A percentile compares a stretch with the other conserved stretches of the same genome.
These are phyloP conservation scores for Nelumbo lutea DNA, from an alignment of 164 flowering plant genomes.

Conservation along the genomic window DNA sequence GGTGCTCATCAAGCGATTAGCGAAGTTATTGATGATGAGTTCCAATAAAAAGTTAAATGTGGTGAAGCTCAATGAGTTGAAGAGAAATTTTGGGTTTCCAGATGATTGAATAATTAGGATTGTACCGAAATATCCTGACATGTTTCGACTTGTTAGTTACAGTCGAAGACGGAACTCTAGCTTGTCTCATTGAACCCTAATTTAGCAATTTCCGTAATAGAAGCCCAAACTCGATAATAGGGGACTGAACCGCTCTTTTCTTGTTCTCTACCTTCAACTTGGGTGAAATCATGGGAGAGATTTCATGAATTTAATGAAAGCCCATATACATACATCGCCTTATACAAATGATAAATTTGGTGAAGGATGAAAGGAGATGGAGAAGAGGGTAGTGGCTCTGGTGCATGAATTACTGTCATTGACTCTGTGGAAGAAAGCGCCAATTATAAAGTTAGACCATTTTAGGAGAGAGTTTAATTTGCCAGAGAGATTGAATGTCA, in stretches of 20 bases:
- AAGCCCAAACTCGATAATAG: constrained; percentile 34
- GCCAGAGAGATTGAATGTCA: constrained; percentile 61
- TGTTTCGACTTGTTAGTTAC: constrained; percentile 60
- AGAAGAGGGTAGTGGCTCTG: constrained; percentile 74
- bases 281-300: constrained; percentile 74
- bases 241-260: constrained; percentile 51
- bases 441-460: constrained; percentile 74
- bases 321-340: constrained; percentile 71
- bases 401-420: constrained; percentile 85
- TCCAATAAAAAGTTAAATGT: constrained; percentile 59
- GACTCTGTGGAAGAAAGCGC: constrained; percentile 83
- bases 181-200: constrained; percentile 61
- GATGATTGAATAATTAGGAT: constrained; percentile 83
- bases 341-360: constrained; percentile 38
- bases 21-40: constrained; percentile 75
- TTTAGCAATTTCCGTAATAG: constrained; percentile 63
- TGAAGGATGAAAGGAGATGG: constrained; percentile 72
- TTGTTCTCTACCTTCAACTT: constrained; percentile 65
- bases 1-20: constrained; percentile 48
- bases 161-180: constrained; percentile 54
- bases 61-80: constrained; percentile 64
- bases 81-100: constrained; percentile 74
- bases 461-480: constrained; percentile 72
- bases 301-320: constrained; percentile 64
- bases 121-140: constrained; percentile 63